These are phyloP conservation scores for Aureobasidium sp. DNA, from an alignment of 2,329 filamentous ascomycete species.

Conservation along the genomic window DNA sequence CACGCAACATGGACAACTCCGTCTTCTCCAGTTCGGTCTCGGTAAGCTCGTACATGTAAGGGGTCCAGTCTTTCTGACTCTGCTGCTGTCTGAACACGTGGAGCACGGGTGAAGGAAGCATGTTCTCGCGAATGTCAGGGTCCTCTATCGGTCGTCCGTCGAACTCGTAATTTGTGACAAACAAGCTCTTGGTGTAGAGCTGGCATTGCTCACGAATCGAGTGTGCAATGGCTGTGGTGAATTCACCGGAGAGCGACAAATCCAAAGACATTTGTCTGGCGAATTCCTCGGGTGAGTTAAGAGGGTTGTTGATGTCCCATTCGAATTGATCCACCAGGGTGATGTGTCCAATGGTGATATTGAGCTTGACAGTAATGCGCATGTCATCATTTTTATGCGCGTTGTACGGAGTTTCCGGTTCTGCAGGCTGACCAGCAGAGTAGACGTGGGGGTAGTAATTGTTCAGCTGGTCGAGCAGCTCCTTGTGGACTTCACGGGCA, in stretches of 20 bases:
- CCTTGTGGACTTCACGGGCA: constrained; percentile 67
- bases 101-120: constrained; percentile 74
- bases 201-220: constrained; percentile 95
- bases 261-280: constrained; percentile 82
- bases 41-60: constrained; percentile 87
- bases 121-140: constrained; percentile 74
- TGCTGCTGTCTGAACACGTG: constrained; percentile 84
- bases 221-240: constrained; percentile 94
- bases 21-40: constrained; percentile 84
- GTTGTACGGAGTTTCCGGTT: constrained; percentile 79
- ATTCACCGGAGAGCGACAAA: constrained; percentile 85
- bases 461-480: constrained; percentile 80
- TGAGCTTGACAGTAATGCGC: constrained; percentile 89
- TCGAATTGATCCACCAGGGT: constrained; percentile 96
- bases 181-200: constrained; percentile 86
- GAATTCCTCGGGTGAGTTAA: constrained; percentile 92
- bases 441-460: constrained; percentile 92
- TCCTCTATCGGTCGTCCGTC: constrained; percentile 91
- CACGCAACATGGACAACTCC: constrained; percentile 84
- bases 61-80: constrained; percentile 86
- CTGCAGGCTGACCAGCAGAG: constrained; percentile 80
- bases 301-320: constrained; percentile 95
- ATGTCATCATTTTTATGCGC: constrained; percentile 99
- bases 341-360: constrained; percentile 92
- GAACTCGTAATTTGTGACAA: constrained; percentile 88